Evolutionary conservation across 495 filamentous ascomycete genomes (phyloP).

Genomic region (Penicillium goetzii): DNA sequence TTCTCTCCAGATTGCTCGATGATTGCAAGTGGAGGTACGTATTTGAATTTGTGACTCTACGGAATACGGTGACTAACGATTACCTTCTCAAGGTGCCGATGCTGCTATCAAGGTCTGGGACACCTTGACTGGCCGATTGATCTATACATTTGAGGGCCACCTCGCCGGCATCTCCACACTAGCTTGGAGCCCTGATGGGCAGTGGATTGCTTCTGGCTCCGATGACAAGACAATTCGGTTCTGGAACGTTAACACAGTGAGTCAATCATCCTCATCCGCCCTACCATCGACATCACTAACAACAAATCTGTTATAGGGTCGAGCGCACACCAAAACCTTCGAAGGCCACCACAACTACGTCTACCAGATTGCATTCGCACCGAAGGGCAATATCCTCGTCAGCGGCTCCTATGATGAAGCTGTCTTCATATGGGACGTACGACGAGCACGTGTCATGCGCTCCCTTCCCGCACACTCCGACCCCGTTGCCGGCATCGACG

Average conservation of each 20-base stretch:
- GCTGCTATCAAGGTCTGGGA: constrained; percentile 90
- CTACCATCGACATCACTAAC: constrained; percentile 17
- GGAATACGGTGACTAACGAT: not conserved
- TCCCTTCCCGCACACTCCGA: constrained; percentile 93
- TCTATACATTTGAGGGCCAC: constrained; percentile 91
- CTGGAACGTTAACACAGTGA: constrained; percentile 82
- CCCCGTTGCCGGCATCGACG: constrained; percentile 90
- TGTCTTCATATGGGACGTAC: constrained; percentile 94
- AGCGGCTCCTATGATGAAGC: constrained; percentile 97
- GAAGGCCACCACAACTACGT: constrained; percentile 95
- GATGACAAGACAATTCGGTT: constrained; percentile 96
- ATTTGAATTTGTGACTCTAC: not conserved
- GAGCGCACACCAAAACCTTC: constrained; percentile 66
- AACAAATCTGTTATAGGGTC: constrained; percentile 43
- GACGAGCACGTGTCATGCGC: constrained; percentile 80
- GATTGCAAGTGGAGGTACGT: constrained; percentile 83
- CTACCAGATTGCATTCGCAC: constrained; percentile 88
- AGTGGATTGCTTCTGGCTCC: constrained; percentile 83
- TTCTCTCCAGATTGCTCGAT: constrained; percentile 88
- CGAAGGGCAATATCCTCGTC: constrained; percentile 94
- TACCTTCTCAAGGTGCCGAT: constrained; percentile 67
- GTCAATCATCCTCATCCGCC: constrained; percentile 14
- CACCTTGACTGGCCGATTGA: constrained; percentile 70
- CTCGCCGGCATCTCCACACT: constrained; percentile 88
- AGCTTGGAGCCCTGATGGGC: constrained; percentile 87